These are phyloP conservation scores for Solanum ahanhuiri DNA, from an alignment of 257 asterid genomes.

Conservation along the genomic window DNA sequence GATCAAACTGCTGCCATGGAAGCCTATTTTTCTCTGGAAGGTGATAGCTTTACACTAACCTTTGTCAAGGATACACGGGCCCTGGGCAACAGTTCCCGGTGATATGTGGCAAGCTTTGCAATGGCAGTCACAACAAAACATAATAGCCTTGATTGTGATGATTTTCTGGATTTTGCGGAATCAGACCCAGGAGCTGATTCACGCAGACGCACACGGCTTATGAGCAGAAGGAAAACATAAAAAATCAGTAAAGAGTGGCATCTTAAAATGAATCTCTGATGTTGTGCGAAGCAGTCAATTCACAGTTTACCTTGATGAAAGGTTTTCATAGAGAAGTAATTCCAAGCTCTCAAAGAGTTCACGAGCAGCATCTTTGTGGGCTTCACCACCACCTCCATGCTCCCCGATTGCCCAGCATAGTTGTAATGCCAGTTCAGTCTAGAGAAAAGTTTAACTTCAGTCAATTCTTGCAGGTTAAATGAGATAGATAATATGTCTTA, in stretches of 20 bases:
- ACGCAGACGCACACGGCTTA: slow-evolving; percentile 72
- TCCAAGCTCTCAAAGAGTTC: slow-evolving; percentile 95
- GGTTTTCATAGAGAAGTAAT: slow-evolving; percentile 75
- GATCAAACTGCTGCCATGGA: not conserved
- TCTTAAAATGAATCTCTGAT: not conserved
- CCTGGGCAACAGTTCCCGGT: slow-evolving; percentile 73
- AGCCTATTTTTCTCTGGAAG: not conserved
- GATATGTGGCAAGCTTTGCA: slow-evolving; percentile 82
- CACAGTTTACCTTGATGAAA: slow-evolving; percentile 58
- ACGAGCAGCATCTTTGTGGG: slow-evolving; percentile 85
- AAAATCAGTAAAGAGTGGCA: slow-evolving; percentile 3
- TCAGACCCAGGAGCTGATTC: slow-evolving; percentile 60
- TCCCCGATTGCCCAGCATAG: slow-evolving; percentile 98
- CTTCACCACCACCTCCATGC: slow-evolving; percentile 87
- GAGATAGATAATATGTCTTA: not conserved
- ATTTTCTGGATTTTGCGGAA: slow-evolving; percentile 47
- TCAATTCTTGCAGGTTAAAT: not conserved
- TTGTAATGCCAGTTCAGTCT: slow-evolving; percentile 88
- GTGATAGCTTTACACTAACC: slow-evolving; percentile 23
- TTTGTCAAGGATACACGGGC: slow-evolving; percentile 87
- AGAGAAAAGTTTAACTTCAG: slow-evolving; percentile 11
- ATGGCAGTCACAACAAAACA: slow-evolving; percentile 93
- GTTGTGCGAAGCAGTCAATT: not conserved
- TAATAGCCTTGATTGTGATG: slow-evolving; percentile 80
- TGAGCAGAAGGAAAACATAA: not conserved